These are phyloP conservation scores for Cercospora sp. DNA, from an alignment of 2,329 filamentous ascomycete species.

Conservation along the genomic window DNA sequence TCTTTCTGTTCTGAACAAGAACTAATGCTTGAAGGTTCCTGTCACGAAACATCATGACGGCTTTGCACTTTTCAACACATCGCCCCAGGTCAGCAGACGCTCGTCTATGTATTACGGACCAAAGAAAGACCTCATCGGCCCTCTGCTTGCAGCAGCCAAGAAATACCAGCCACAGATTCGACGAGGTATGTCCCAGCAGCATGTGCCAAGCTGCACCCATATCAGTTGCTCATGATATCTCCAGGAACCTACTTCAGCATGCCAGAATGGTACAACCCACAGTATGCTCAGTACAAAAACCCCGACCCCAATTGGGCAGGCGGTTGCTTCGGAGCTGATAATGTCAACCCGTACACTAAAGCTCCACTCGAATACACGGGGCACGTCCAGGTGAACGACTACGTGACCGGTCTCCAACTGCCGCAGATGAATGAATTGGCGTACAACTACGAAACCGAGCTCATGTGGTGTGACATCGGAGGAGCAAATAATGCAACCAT, in stretches of 20 bases:
- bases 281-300: conserved; percentile 45
- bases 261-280: conserved; percentile 54
- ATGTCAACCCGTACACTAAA: conserved; percentile 33
- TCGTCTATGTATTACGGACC: conserved; percentile 47
- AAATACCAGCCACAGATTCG: conserved; percentile 46
- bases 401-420: conserved; percentile 47
- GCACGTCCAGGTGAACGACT: conserved; percentile 43
- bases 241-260: conserved; percentile 52
- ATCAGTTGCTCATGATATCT: not conserved
- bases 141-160: conserved; percentile 48
- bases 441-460: conserved; percentile 47
- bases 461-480: conserved; percentile 52
- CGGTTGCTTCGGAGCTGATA: conserved; percentile 4
- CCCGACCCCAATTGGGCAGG: conserved; percentile 6
- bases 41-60: conserved; percentile 52
- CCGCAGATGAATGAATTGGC: conserved; percentile 52
- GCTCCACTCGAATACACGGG: conserved; percentile 44
- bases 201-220: not conserved
- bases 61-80: conserved; percentile 49
- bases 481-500: conserved; percentile 39
- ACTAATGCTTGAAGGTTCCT: not conserved
- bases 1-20: not conserved
- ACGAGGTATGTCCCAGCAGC: conserved; percentile 24
- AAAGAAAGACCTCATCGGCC: conserved; percentile 44
- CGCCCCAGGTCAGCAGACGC: conserved; percentile 42